Conservation (phyloP, 768 basidiomycete genomes). For the Ephemerocybe angulata region DNA sequence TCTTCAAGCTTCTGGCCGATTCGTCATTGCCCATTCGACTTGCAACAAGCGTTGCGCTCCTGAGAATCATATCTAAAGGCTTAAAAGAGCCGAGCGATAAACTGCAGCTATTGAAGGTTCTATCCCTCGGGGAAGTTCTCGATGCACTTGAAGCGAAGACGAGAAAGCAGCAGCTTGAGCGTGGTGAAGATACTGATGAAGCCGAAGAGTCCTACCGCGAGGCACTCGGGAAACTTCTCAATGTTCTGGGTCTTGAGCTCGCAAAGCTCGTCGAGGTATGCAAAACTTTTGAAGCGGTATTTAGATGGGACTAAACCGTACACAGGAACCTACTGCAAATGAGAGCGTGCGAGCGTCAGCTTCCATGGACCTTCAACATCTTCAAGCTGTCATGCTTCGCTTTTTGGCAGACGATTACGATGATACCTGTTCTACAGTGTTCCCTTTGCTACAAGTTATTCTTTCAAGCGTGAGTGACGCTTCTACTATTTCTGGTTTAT, state of each 20-base stretch:
- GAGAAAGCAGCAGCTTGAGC: slow-evolving; percentile 57
- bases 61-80: slow-evolving; percentile 87
- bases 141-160: slow-evolving; percentile 78
- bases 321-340: slow-evolving; percentile 51
- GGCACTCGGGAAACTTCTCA: slow-evolving; percentile 79
- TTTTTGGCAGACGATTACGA: slow-evolving; percentile 91
- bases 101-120: slow-evolving; percentile 82
- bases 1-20: slow-evolving; percentile 81
- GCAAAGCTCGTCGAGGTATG: slow-evolving; percentile 79
- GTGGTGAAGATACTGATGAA: slow-evolving; percentile 74
- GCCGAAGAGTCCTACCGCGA: slow-evolving; percentile 89
- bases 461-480: slow-evolving; percentile 61
- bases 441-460: slow-evolving; percentile 73
- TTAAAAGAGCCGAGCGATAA: slow-evolving; percentile 90
- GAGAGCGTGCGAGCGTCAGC: slow-evolving; percentile 66
- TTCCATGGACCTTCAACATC: slow-evolving; percentile 54
- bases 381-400: slow-evolving; percentile 77
- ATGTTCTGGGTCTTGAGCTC: slow-evolving; percentile 77
- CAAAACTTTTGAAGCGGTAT: slow-evolving; percentile 18
- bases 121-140: slow-evolving; percentile 80
- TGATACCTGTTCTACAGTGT: slow-evolving; percentile 83
- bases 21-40: slow-evolving; percentile 74
- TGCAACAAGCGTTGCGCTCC: slow-evolving; percentile 75
- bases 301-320: slow-evolving; percentile 11
- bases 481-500: neutral